Evolutionary conservation across 2,329 filamentous ascomycete species (phyloP).

Genomic region (Blastomyces parvus): DNA sequence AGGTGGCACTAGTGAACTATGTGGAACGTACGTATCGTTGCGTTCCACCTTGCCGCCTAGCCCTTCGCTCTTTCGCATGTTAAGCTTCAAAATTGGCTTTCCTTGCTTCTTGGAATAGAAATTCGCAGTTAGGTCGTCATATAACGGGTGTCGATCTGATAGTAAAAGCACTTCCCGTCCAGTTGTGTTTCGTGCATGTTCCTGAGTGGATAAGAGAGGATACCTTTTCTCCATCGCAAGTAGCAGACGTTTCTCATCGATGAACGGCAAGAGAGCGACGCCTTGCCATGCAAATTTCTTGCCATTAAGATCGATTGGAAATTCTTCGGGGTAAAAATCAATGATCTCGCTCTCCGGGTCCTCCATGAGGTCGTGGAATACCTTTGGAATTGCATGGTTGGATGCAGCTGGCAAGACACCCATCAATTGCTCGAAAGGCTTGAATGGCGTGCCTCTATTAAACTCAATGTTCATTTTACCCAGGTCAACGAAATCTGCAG

Average conservation of each 20-base stretch:
- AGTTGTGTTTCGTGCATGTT: slow-evolving; percentile 65
- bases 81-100: slow-evolving; percentile 57
- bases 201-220: slow-evolving; percentile 64
- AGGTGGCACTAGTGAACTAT: slow-evolving; percentile 69
- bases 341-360: slow-evolving; percentile 82
- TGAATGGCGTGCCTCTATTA: slow-evolving; percentile 73
- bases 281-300: slow-evolving; percentile 99
- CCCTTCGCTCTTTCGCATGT: slow-evolving; percentile 65
- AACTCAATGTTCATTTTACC: slow-evolving; percentile 71
- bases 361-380: slow-evolving; percentile 87
- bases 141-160: slow-evolving; percentile 74
- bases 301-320: slow-evolving; percentile 85
- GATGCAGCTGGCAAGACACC: slow-evolving; percentile 91
- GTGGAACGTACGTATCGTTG: slow-evolving; percentile 73
- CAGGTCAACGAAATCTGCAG: slow-evolving; percentile 82
- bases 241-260: slow-evolving; percentile 80
- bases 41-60: slow-evolving; percentile 73
- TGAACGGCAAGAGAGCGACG: slow-evolving; percentile 86
- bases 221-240: slow-evolving; percentile 76
- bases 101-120: slow-evolving; percentile 90
- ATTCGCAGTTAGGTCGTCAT: slow-evolving; percentile 69
- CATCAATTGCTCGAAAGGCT: slow-evolving; percentile 95
- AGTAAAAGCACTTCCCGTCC: slow-evolving; percentile 77
- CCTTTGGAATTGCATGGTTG: slow-evolving; percentile 76
- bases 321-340: slow-evolving; percentile 95